Evolutionary conservation across 2,329 filamentous ascomycete species (phyloP), one percentile per base, ranked within the genome.

Genomic region (Arthrobotrys conoides): DNA sequence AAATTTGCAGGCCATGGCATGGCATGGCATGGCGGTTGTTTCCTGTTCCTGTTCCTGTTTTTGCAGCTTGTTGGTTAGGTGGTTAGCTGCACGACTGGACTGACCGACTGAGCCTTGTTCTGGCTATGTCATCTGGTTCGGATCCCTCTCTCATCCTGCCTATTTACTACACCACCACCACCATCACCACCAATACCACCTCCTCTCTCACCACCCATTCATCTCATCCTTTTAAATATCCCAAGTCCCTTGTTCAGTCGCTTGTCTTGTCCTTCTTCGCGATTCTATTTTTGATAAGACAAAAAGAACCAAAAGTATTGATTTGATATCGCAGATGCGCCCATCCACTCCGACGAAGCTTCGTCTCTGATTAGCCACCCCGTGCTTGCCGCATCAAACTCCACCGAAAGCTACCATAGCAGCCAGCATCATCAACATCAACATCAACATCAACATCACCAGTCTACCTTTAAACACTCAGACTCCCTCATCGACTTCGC

Each of bases 261-360:
- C 38, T n/a, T 44, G 33, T 36, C 33, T n/a, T 44, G 12, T 44
- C 14, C 38, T n/a, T 14, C 38, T 44, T n/a, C 38, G 38, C 38
- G 38, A 44, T 44, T n/a, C 16, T 16, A 14, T 44, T 44, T 44
- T 44, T 14, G 38, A 44, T 16, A 16, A 44, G 12, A n/a, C 9
- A 44, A 44, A 44, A 44, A n/a, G 16, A 44, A 16, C 12, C 1
- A 44, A 44, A 44, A 27, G 22, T 71, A 55, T 65, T 57, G n/a
- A 64, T 55, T 24, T 53, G 4, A 53, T 18, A 20, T 44, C 36
- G 41, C 48, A 78, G 75, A 78, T 65, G 75, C 75, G 33, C 75
- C 75, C 9, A 78, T 78, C 18, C 75, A 78, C 44, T 69, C 68
- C 36, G 75, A 78, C 33, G 75, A 78, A 59, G 75, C 68, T 55